Base-by-base conservation (phyloP, 1,284 basidiomycete species). In the Sporisorium exsertum region DNA sequence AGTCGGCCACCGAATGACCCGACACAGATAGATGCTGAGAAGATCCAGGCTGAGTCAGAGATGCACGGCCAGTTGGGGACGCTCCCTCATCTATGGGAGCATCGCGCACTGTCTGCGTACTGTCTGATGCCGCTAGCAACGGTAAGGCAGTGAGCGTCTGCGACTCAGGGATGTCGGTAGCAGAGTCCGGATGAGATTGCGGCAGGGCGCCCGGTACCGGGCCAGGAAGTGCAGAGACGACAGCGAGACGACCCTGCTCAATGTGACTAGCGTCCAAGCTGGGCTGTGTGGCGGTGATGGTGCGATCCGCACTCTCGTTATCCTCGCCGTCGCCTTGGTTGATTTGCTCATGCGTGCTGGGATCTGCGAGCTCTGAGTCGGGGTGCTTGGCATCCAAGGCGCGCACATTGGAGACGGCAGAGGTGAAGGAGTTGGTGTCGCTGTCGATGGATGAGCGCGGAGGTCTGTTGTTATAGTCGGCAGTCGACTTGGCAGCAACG, bases 371-470 rank as follows among this genome's bases (percentile, higher is more conserved):
- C 37, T n/a, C 37, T 4, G 37, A 8, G 18, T 40, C 37, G 4
- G 18, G 5, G 16, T 2, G 37, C 16, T 33, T 42, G 18, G 52
- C 20, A 20, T 72, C 54, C 9, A n/a, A 12, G 12, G 46, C 51
- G 10, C 59, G 59, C 7, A 73, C 66, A 32, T 72, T 37, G 15
- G 77, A 73, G 22, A 71, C 46, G 10, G 77, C 77, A 8, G 79
- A 81, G 18, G 71, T 47, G 57, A 81, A 81, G 6, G 78, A 79
- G 29, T 56, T 56, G 29, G 58, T 53, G 27, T 79, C 78, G 69
- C 78, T 80, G 43, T 77, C 77, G 16, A 64, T 26, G 4, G 78
- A 79, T 5, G 63, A 66, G 24, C 72, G 51, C 27, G 57, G 58
- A 4, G 64, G 24, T 27, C 22, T 53, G n/a, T 52, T 45, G 16